These are phyloP conservation scores for Cytospora leucostoma DNA, from an alignment of 2,329 filamentous ascomycete species.

Conservation along the genomic window DNA sequence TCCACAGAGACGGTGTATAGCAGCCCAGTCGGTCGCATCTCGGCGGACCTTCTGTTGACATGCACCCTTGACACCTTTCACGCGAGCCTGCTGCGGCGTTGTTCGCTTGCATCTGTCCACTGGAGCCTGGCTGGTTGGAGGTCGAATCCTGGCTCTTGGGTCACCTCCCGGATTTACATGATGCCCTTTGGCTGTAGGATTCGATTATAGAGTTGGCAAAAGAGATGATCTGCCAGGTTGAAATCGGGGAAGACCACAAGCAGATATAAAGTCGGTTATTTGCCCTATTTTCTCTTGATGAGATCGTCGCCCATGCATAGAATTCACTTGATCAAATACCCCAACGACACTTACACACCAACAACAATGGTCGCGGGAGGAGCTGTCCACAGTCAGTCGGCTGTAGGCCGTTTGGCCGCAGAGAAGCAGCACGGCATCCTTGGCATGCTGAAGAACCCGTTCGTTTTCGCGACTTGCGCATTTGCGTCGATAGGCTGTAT, in stretches of 20 bases:
- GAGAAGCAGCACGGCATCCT: constrained; percentile 41
- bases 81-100: neutral
- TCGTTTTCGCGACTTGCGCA: constrained; percentile 39
- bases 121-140: neutral
- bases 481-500: constrained; percentile 26
- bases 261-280: neutral
- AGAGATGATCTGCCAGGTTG: neutral
- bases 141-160: neutral
- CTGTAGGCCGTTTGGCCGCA: constrained; percentile 42
- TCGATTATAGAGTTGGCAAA: neutral
- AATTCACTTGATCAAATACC: neutral
- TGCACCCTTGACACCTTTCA: neutral
- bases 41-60: constrained; percentile 9
- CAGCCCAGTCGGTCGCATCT: constrained; percentile 12
- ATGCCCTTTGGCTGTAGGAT: neutral
- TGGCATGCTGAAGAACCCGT: constrained; percentile 44
- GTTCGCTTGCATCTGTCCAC: neutral
- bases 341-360: neutral
- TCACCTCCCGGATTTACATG: too few relatives aligned
- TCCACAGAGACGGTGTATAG: neutral
- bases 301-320: neutral
- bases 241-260: neutral
- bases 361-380: constrained; percentile 23
- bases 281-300: neutral
- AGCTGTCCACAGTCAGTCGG: constrained; percentile 36